Base-by-base conservation (phyloP, 2,329 filamentous ascomycete species). In the Lasiodiplodia hormozganensis region DNA sequence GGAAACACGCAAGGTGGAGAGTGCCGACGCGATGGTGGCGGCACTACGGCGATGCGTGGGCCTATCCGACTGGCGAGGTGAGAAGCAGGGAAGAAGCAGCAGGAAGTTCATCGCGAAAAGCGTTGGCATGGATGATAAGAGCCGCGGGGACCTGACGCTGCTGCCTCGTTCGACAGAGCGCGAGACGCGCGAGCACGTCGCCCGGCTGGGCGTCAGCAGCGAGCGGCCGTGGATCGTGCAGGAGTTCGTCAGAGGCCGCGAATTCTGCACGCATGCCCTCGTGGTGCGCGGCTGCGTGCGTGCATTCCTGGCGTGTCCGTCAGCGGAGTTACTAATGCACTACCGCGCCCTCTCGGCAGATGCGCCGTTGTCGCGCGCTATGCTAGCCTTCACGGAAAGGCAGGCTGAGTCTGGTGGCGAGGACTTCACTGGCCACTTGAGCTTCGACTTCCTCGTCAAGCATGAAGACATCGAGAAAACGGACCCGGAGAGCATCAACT, bases 221-320 rank as follows among this genome's bases (percentile, higher is more conserved):
- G 75, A 83, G 0, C 81, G 82, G 2, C 86, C 90, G 0, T 92
- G 89, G 85, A 83, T 93, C 69, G 76, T 93, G 28, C 90, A 94
- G 74, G 88, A 93, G 74, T 92, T 86, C 76, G 86, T 92, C 70
- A 83, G 85, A 0, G 85, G 87, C 0, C 82, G 83, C 0, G 90
- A 93, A 75, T 93, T 89, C 75, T 92, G 89, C 77, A 92, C 91
- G 0, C 91, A 94, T 72, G 81, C 90, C 0, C 82, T 94, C 2
- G 80, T 94, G 4, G 82, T 93, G n/a, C 79, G 82, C 0, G 91
- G 91, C 1, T 78, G 85, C 40, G 85, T 94, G 18, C 86, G 85
- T 62, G 87, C 86, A 0, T 93, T 94, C 71, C 86, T 88, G 7
- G 87, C 90, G 0, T 92, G 90, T 73, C 87, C 87, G 2, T 89